Evolutionary conservation across 2,329 filamentous ascomycete species (phyloP), one percentile per base, ranked within the genome.

Genomic region (Parafenestella ontariensis): DNA sequence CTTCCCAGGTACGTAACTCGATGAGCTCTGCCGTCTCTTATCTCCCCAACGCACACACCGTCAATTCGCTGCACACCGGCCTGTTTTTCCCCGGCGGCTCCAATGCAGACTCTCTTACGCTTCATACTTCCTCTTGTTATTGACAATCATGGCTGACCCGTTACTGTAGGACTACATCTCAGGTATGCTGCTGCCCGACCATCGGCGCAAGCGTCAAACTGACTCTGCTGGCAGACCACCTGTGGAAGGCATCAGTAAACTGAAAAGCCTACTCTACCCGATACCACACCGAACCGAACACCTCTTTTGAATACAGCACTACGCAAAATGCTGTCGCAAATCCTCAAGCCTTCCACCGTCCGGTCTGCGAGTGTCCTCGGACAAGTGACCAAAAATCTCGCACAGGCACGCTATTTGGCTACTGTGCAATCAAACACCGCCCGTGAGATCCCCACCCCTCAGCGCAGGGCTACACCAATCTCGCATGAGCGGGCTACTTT

Each of bases 401-500:
- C 66, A 51, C 78, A 80, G 60, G 68, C 72, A 62, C 83, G 83
- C 68, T 83, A 80, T 74, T 79, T 89, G 74, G 88, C 88, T 58
- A 89, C 87, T 41, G 85, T 89, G 57, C 83, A 87, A 66, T 86
- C 85, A 66, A 91, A 87, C 78, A 87, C 85, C 72, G 86, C 88
- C 70, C 86, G 90, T 70, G 82, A 85, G 66, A 87, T 89, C 81
- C 87, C 89, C 59, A 70, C 80, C 31, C 79, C 79, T 54, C 79
- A 82, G 59, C 78, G 82, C 61, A 82, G 82, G 64, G 83, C 86
- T 58, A 92, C 88, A 61, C 86, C 88, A 56, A 87, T 87, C 59
- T 85, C 87, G 41, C 85, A 85, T 70, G 89, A 92, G 70, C 85
- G 91, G 69, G 95, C 95, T 61, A 98, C 95, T 54, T 91, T 99